Conservation (phyloP, 2,329 filamentous ascomycete genomes). For the Claviceps fusiformis region DNA sequence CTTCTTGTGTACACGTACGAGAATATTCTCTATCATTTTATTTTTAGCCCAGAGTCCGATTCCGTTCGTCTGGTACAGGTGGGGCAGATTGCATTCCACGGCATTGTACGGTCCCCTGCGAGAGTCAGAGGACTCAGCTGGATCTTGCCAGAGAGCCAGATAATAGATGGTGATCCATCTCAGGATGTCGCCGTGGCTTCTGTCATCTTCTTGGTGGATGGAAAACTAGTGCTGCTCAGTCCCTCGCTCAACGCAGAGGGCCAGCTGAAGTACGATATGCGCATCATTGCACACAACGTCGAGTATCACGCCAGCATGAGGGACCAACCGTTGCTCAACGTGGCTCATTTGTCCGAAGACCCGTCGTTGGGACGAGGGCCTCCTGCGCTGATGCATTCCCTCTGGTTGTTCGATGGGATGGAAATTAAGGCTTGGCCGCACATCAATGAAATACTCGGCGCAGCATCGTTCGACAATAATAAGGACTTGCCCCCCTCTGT, state of each 20-base stretch:
- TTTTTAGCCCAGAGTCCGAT: conserved; percentile 61
- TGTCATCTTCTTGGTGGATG: conserved; percentile 91
- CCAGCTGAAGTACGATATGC: conserved; percentile 95
- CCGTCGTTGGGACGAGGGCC: conserved; percentile 13
- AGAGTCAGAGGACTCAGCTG: conserved; percentile 88
- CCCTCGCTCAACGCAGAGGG: conserved; percentile 72
- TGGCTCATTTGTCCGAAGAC: conserved; percentile 15
- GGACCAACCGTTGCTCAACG: conserved; percentile 49
- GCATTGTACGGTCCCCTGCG: conserved; percentile 85
- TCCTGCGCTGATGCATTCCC: conserved; percentile 59
- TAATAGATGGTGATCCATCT: conserved; percentile 82
- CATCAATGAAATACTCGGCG: conserved; percentile 67
- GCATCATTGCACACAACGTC: conserved; percentile 86
- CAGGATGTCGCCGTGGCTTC: conserved; percentile 90
- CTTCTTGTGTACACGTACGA: conserved; percentile 94
- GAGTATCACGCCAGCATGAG: conserved; percentile 91
- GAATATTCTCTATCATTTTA: conserved; percentile 88
- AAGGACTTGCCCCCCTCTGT: conserved; percentile 63
- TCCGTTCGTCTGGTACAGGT: conserved; percentile 73
- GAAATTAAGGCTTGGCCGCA: conserved; percentile 83
- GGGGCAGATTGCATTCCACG: conserved; percentile 95
- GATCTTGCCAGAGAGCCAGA: conserved; percentile 83
- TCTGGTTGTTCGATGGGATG: conserved; percentile 88
- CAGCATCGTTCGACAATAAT: conserved; percentile 49
- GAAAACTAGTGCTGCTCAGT: conserved; percentile 84